Percentiles rank a stretch among this genome's conserved stretches.
phyloP scores from a whole-genome alignment of 2,329 filamentous ascomycete genomes.

The Coniochaeta hoffmannii region DNA sequence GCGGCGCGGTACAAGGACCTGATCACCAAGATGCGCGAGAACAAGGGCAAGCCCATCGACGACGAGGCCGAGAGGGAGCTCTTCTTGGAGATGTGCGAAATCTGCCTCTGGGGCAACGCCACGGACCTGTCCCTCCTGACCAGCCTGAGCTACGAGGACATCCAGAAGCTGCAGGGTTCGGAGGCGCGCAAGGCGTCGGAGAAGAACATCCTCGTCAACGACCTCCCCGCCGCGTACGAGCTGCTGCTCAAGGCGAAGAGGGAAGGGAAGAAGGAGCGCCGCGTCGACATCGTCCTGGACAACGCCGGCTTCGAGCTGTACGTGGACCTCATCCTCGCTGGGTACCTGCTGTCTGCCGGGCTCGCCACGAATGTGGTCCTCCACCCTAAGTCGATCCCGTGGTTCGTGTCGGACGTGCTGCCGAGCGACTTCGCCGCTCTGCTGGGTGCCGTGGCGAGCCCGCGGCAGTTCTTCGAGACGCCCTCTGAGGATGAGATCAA shows the following conservation, averaged over 20 bases:
- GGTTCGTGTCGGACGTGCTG: constrained; percentile 96
- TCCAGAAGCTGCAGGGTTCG: constrained; percentile 90
- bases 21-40: constrained; percentile 53
- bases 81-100: constrained; percentile 91
- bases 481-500: constrained; percentile 60
- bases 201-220: constrained; percentile 87
- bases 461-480: constrained; percentile 70
- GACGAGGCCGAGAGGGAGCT: constrained; percentile 67
- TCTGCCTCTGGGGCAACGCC: constrained; percentile 95
- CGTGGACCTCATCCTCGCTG: constrained; percentile 86
- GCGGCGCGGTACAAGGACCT: constrained; percentile 45
- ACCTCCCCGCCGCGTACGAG: constrained; percentile 45
- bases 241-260: constrained; percentile 18
- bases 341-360: constrained; percentile 76
- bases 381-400: constrained; percentile 91
- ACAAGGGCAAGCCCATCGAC: constrained; percentile 45
- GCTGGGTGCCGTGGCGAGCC: constrained; percentile 69
- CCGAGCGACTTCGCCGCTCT: constrained; percentile 80
- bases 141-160: constrained; percentile 86
- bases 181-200: constrained; percentile 80
- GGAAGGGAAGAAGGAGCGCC: constrained; percentile 46
- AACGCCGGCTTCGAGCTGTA: constrained; percentile 97
- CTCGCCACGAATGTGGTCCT: constrained; percentile 83
- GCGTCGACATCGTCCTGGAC: constrained; percentile 91
- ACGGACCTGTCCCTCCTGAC: constrained; percentile 90